Evolutionary conservation across 768 basidiomycete genomes (phyloP).

Genomic region (Glaciozyma antarctica): DNA sequence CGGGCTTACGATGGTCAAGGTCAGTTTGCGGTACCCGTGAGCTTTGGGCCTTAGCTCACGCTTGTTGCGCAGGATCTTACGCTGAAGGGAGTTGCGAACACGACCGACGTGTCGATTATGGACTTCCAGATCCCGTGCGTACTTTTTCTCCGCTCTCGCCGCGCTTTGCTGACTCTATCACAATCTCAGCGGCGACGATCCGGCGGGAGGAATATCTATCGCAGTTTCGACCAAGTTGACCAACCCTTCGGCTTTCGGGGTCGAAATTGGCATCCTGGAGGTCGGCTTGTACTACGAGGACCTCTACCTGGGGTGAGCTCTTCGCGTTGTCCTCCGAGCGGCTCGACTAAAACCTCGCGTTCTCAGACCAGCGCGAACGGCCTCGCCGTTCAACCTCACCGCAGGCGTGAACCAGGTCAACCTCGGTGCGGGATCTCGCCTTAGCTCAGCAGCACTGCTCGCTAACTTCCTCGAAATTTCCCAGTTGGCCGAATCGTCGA

Average conservation of each 20-base stretch:
- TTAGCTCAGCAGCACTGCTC: no score
- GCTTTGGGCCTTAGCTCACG: no score
- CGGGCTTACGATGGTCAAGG: constrained; percentile 57
- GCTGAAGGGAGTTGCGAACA: not conserved
- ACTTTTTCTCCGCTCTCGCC: not conserved
- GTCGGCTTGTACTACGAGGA: constrained; percentile 55
- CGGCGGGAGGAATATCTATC: constrained; percentile 60
- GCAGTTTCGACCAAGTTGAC: constrained; percentile 11
- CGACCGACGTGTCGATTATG: constrained; percentile 46
- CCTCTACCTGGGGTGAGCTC: constrained; percentile 14
- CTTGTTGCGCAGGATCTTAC: not conserved
- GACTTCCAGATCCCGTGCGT: constrained; percentile 47
- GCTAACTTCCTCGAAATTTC: no score
- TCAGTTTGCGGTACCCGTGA: constrained; percentile 4
- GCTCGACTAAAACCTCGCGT: not conserved
- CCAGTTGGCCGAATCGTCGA: constrained; percentile 49
- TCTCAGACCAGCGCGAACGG: constrained; percentile 9
- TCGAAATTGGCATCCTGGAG: constrained; percentile 57
- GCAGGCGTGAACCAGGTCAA: constrained; percentile 52
- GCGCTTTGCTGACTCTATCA: not conserved
- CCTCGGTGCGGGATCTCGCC: constrained; percentile 35
- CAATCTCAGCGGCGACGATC: constrained; percentile 51
- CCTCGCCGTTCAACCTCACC: constrained; percentile 4
- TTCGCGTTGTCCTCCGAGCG: not conserved
- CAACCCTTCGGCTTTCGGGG: constrained; percentile 47